These are phyloP conservation scores for Daldinia vernicosa DNA, from an alignment of 495 filamentous ascomycete species.

Conservation along the genomic window DNA sequence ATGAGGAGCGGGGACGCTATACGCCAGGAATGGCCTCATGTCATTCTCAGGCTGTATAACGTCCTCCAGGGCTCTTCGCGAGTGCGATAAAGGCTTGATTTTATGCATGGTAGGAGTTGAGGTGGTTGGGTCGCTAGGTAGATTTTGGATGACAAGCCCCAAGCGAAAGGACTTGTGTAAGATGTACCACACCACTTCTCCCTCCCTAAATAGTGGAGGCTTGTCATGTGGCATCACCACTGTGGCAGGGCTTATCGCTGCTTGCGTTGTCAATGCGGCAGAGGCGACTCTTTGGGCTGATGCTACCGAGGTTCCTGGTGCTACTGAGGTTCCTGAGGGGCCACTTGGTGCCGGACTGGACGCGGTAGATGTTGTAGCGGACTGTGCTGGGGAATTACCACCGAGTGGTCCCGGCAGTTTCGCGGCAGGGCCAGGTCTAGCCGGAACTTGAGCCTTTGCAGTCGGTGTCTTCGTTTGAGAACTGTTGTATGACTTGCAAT, in stretches of 20 bases:
- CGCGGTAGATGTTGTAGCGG: background rate
- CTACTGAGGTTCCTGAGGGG: background rate
- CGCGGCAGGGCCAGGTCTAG: background rate
- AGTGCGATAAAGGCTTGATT: conserved; percentile 39
- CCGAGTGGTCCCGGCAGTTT: background rate
- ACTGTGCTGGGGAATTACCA: background rate
- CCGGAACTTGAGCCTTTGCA: conserved; percentile 4
- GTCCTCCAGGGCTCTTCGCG: conserved; percentile 17
- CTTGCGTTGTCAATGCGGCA: conserved; percentile 9
- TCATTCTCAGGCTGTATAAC: conserved; percentile 45
- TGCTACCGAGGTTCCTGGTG: background rate
- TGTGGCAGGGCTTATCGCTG: background rate
- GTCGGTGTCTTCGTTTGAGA: background rate
- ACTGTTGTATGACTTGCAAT: conserved; percentile 31
- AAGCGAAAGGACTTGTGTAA: conserved; percentile 23
- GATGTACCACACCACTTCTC: conserved; percentile 57
- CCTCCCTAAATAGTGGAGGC: conserved; percentile 49
- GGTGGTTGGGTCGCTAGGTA: conserved; percentile 31
- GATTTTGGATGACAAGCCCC: conserved; percentile 9
- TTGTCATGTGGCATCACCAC: conserved; percentile 34
- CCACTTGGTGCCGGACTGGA: conserved; percentile 15
- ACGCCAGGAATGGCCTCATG: conserved; percentile 59
- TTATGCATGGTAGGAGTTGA: conserved; percentile 3
- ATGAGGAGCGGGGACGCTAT: conserved; percentile 50
- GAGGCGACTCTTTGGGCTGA: conserved; percentile 9